Conservation (phyloP, 176 grass and related monocot genomes). For the Rhynchospora breviuscula region DNA sequence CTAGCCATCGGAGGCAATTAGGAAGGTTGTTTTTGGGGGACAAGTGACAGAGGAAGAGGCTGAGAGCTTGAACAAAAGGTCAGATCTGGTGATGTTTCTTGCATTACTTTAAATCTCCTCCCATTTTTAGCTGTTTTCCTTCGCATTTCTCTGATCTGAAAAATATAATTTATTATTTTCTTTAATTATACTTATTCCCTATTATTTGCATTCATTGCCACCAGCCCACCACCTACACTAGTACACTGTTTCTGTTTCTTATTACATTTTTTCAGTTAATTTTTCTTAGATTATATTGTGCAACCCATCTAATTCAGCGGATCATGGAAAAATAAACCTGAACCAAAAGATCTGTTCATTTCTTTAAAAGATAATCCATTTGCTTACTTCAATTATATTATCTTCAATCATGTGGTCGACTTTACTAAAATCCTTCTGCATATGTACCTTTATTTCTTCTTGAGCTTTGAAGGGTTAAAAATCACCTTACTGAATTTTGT, state of each 20-base stretch:
- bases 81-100: slow-evolving; percentile 22
- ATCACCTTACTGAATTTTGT: background rate
- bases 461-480: background rate
- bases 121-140: background rate
- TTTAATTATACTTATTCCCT: background rate
- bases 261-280: background rate
- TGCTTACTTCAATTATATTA: background rate
- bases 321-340: background rate
- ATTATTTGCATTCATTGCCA: background rate
- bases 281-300: background rate
- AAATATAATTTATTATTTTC: background rate
- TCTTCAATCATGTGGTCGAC: background rate
- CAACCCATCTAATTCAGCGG: background rate
- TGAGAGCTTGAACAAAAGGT: slow-evolving; percentile 92
- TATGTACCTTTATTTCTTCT: background rate
- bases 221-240: background rate
- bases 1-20: slow-evolving; percentile 86
- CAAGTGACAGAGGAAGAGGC: slow-evolving; percentile 91
- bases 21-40: slow-evolving; percentile 85
- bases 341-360: background rate
- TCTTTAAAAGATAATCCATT: background rate
- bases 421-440: background rate
- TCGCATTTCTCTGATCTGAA: background rate
- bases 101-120: slow-evolving; percentile 10
- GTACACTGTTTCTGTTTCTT: background rate